Conservation (phyloP, 352 stramenopile genomes). For the Phytophthora hibernalis region DNA sequence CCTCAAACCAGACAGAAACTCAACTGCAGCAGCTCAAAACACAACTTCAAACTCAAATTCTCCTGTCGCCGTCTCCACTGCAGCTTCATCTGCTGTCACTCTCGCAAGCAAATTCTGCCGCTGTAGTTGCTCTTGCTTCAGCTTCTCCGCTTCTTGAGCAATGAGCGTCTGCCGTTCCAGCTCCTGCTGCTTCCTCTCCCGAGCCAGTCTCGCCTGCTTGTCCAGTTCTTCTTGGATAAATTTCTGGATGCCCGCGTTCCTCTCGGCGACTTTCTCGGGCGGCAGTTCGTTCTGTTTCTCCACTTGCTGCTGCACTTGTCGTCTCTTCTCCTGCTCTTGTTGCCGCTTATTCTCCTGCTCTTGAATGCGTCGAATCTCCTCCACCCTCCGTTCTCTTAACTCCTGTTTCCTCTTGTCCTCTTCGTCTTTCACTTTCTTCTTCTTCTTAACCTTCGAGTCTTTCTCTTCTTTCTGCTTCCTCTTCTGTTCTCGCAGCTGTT, state of each 20-base stretch:
- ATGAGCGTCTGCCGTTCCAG: background rate
- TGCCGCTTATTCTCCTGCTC: background rate
- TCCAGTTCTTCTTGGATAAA: constrained; percentile 38
- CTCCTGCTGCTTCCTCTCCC: constrained; percentile 19
- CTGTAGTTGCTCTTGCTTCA: constrained; percentile 13
- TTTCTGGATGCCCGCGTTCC: constrained; percentile 29
- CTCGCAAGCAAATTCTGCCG: background rate
- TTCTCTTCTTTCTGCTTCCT: background rate
- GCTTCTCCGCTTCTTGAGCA: background rate
- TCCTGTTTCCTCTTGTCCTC: background rate
- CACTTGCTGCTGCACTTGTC: background rate
- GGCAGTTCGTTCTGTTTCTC: constrained; percentile 15
- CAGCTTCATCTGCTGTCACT: background rate
- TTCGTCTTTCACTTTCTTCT: constrained; percentile 2
- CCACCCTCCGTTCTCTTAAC: background rate
- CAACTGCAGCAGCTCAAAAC: background rate
- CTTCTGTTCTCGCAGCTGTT: constrained; percentile 17
- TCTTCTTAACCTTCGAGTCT: background rate
- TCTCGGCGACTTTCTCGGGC: constrained; percentile 18
- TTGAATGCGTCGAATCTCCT: constrained; percentile 5
- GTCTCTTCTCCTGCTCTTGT: constrained; percentile 4
- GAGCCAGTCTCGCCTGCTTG: constrained; percentile 26
- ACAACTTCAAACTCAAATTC: constrained; percentile 21
- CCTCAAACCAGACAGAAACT: background rate
- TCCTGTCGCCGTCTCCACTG: background rate